These are phyloP conservation scores for Furcasterigmium furcatum DNA, from an alignment of 2,329 filamentous ascomycete species.

Conservation along the genomic window DNA sequence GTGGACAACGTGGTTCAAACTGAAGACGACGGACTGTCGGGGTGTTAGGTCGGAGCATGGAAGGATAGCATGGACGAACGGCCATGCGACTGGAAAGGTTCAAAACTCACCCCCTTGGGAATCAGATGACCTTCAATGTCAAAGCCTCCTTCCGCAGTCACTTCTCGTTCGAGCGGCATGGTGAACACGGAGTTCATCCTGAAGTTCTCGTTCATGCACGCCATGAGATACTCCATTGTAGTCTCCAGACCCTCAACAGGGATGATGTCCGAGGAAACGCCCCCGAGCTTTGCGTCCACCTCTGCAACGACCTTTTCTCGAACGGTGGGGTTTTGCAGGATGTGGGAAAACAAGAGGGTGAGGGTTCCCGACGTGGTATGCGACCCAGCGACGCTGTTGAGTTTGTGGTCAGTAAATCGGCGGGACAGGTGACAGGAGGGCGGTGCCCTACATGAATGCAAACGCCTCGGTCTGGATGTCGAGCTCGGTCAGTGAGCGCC, in stretches of 20 bases:
- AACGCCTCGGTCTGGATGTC: not conserved
- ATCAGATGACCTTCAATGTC: not conserved
- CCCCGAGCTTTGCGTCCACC: not conserved
- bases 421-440: not conserved
- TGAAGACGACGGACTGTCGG: not conserved
- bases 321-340: constrained; percentile 1
- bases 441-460: not conserved
- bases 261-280: not conserved
- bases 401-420: not conserved
- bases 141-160: not conserved
- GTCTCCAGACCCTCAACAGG: not conserved
- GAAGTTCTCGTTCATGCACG: constrained; percentile 2
- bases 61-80: too few species aligned
- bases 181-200: constrained; percentile 4
- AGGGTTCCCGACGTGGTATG: constrained; percentile 5
- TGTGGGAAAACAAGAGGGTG: constrained; percentile 2
- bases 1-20: not conserved
- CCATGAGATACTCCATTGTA: not conserved
- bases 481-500: not conserved
- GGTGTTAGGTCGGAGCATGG: too few species aligned
- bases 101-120: too few species aligned
- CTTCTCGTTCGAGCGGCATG: constrained; percentile 1
- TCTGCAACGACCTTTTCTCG: not conserved
- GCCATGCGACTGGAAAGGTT: too few species aligned
- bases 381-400: constrained; percentile 1